Evolutionary conservation across 2,329 filamentous ascomycete species (phyloP), one percentile per base, ranked within the genome.

Genomic region (Pyrenophora graminea): DNA sequence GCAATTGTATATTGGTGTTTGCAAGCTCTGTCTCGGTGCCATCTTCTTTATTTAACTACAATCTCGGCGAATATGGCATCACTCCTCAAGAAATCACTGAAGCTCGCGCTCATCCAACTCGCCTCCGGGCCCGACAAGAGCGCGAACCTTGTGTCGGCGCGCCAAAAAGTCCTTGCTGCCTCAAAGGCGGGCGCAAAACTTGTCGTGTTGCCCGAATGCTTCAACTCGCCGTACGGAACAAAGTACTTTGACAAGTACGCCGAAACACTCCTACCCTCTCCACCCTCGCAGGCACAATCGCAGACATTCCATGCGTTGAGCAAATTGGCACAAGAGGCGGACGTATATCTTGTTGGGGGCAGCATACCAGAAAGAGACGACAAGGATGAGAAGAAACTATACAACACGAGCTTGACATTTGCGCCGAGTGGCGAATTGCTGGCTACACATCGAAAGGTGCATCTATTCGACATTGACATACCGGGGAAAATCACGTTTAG

Each of bases 381-480:
- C 6, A 50, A 48, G 39, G 45, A 61, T 32, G 53, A 39, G 4
- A 88, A 89, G 62, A 84, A 84, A 61, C 89, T 92, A 76, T 96
- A 94, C 81, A 99, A 99, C 77, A 97, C 94, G 3, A 88, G 85
- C 23, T 79, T 99, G 39, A 85, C 88, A 6, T 99, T 99, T 74
- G 84, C 81, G 0, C 92, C 91, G 0, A 77, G 81, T 8, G 94
- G 94, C 3, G 72, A 81, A n/a, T 80, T 97, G 41, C 80, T 99
- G n/a, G 90, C 86, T 5, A 90, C 86, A 2, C 92, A 97, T 74
- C 85, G 94, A 64, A 99, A 99, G 78, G 86, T 94, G 37, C 94
- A 99, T 75, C 82, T 99, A 37, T 99, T 99, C 74, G 94, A 97
- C 76, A 99, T 99, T 65, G 88, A 96, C 72, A 97, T 99, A 58